Conservation (phyloP, 306 rosid genomes). For the Mimosa pudica region DNA sequence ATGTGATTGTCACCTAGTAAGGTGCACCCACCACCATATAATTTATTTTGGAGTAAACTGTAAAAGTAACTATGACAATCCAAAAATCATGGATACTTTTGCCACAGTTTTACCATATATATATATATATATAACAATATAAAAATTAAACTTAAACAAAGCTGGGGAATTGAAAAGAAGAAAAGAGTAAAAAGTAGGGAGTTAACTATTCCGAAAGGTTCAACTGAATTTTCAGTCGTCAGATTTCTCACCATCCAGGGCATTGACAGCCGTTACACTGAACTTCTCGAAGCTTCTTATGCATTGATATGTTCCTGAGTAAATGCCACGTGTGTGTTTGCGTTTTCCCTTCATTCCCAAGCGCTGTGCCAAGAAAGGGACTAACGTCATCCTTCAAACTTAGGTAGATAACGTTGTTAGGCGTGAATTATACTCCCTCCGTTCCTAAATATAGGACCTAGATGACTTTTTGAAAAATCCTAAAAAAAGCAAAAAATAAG, state of each 20-base stretch:
- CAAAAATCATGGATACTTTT: no score
- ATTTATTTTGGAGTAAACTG: no score
- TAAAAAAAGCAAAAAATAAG: no score
- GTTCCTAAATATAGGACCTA: no score
- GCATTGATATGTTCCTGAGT: background rate
- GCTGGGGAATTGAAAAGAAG: background rate
- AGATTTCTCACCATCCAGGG: background rate
- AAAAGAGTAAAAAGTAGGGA: background rate
- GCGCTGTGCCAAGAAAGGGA: background rate
- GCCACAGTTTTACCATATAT: no score
- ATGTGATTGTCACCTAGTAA: no score
- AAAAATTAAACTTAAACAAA: background rate
- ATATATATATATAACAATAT: no score
- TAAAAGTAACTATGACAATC: no score
- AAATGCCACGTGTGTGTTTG: background rate
- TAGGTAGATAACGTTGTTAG: background rate
- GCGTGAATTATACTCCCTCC: no score
- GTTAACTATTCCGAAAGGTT: slow-evolving; percentile 8
- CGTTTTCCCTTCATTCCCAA: background rate
- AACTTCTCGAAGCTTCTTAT: background rate
- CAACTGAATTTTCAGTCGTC: background rate
- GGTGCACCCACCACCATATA: no score
- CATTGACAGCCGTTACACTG: background rate
- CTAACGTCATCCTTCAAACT: background rate
- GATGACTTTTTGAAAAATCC: no score